Base-by-base conservation (phyloP, 1,139 yeast species). In the Zygotorulaspora mrakii region DNA sequence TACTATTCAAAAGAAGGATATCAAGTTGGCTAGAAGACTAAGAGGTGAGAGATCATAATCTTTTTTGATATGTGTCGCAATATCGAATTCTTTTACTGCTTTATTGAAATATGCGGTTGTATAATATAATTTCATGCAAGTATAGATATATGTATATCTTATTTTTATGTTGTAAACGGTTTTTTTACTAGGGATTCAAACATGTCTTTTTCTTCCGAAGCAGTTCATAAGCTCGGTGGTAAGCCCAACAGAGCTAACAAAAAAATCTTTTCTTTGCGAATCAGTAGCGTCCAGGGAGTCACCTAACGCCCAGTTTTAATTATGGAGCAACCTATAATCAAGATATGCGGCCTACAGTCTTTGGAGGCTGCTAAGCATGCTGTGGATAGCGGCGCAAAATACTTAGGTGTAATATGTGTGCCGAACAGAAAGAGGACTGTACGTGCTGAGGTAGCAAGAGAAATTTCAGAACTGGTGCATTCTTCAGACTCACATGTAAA, bases 1-100 rank as follows among this genome's bases (percentile, higher is more conserved):
- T 65, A 89, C 97, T 57, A 89, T 89, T 72, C 96, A 89, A 77
- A 91, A 89, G 94, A 89, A 89, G 82, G 97, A 89, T 71, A 88
- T 89, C 71, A 95, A 88, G 74, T 83, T 89, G 69, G 97, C 97
- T 58, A 88, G 97, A 80, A 91, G 97, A 82, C 83, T 89, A 70
- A 88, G 97, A 77, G 97, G 97, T 70, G 97, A 82, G 75, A 82
- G 91, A 79, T 76, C 86, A 59, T 80, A 76, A 62, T 43, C 26
- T 11, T 20, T 18, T 17, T 24, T 27, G 23, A 12, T 18, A 20
- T 32, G 12, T 26, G 23, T 21, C 25, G 30, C 21, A 20, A 20
- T 35, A 27, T 22, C 31, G 20, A 17, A 25, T 32, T 26, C 27
- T 32, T 17, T 16, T 20, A 28, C 31, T 28, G 31, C 31, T 33